Percentiles rank a stretch among this genome's conserved stretches.
Evolutionary conservation across 2,329 filamentous ascomycete genomes (phyloP).

Genomic region (Fusarium papillatum): DNA sequence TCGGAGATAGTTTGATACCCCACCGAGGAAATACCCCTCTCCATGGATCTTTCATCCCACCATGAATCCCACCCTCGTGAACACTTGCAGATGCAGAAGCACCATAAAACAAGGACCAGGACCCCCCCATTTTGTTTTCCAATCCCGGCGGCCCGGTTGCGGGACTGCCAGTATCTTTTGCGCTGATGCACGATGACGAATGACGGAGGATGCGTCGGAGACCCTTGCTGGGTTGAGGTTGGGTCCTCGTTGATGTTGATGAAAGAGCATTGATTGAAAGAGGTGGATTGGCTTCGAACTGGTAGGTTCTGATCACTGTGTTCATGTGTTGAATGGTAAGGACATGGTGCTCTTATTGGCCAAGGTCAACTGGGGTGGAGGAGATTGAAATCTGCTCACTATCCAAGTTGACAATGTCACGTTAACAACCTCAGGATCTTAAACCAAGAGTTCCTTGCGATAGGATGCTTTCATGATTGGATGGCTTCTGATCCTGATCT

Average conservation of each 20-base stretch:
- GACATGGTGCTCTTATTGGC: neutral
- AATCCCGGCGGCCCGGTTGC: slow-evolving; percentile 1
- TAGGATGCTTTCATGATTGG: neutral
- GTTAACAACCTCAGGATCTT: neutral
- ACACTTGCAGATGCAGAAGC: slow-evolving; percentile 6
- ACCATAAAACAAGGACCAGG: neutral
- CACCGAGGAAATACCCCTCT: neutral
- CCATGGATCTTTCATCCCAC: slow-evolving; percentile 2
- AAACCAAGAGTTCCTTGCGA: neutral
- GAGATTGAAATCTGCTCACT: neutral
- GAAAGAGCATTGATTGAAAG: neutral
- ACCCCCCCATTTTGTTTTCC: neutral
- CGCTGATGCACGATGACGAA: neutral
- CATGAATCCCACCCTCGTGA: neutral
- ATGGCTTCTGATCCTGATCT: neutral
- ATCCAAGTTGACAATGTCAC: neutral
- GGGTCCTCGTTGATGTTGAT: neutral
- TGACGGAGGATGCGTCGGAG: neutral
- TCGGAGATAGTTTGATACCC: neutral
- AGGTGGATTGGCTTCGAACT: neutral
- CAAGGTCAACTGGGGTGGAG: neutral
- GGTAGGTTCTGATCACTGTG: too few relatives aligned
- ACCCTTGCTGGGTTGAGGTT: neutral
- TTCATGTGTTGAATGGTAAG: neutral
- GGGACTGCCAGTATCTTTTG: neutral